Conservation (phyloP, 495 filamentous ascomycete genomes). For the Penicillium salamii region DNA sequence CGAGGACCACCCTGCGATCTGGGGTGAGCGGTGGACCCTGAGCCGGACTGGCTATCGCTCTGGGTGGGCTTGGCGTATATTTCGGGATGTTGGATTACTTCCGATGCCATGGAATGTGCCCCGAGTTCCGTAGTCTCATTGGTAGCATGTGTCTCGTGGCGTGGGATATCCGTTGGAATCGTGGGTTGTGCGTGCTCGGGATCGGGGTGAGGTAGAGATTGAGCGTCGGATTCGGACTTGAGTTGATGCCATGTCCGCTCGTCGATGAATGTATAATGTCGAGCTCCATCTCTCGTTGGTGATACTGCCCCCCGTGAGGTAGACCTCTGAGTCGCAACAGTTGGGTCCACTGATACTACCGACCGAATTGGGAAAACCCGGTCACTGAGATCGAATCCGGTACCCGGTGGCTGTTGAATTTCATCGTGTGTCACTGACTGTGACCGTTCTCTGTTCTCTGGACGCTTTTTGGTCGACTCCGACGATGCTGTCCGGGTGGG, state of each 20-base stretch:
- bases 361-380: constrained; percentile 84
- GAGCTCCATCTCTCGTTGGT: constrained; percentile 25
- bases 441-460: constrained; percentile 17
- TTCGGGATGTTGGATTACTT: constrained; percentile 20
- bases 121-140: constrained; percentile 17
- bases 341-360: constrained; percentile 69
- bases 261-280: constrained; percentile 34
- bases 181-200: constrained; percentile 5
- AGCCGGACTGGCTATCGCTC: constrained; percentile 9
- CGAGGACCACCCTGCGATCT: constrained; percentile 2
- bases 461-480: not conserved
- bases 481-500: not conserved
- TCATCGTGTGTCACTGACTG: constrained; percentile 16
- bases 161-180: constrained; percentile 8
- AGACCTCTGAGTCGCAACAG: constrained; percentile 7
- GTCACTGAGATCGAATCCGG: constrained; percentile 45
- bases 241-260: constrained; percentile 27
- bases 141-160: constrained; percentile 11
- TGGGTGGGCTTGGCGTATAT: constrained; percentile 10
- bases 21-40: constrained; percentile 1
- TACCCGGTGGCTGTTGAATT: not conserved
- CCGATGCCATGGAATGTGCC: constrained; percentile 22
- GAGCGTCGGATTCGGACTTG: constrained; percentile 10
- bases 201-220: not conserved
- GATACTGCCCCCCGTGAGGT: constrained; percentile 11